A percentile compares a stretch with the other conserved stretches of the same genome.
Evolutionary conservation across 2,329 filamentous ascomycete species (phyloP).

Genomic region (Aspergillus fructus): DNA sequence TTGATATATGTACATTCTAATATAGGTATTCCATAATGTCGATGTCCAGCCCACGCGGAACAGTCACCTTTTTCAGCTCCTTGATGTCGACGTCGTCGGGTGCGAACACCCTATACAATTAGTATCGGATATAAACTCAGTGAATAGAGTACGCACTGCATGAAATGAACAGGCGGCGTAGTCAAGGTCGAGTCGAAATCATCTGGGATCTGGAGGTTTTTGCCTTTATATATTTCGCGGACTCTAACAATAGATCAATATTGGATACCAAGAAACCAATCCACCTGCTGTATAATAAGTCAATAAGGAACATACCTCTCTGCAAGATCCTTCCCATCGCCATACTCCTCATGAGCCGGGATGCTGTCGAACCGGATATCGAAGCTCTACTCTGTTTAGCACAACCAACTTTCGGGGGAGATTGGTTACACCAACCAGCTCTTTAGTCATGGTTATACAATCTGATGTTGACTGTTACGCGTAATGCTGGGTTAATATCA

Average conservation of each 20-base stretch:
- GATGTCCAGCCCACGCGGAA: constrained; percentile 4
- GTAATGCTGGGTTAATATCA: not conserved
- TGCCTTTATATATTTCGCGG: constrained; percentile 12
- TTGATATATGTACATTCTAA: not conserved
- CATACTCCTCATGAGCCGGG: constrained; percentile 2
- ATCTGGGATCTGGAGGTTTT: constrained; percentile 17
- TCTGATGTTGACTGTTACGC: not conserved
- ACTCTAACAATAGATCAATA: not conserved
- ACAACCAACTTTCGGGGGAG: not conserved
- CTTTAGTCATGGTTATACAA: not conserved
- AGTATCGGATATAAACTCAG: not conserved
- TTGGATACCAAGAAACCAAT: too few relatives aligned
- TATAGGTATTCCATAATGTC: not conserved
- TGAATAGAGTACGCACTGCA: constrained; percentile 8
- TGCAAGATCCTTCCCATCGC: constrained; percentile 6
- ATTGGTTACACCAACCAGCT: not conserved
- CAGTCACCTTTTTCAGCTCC: constrained; percentile 7
- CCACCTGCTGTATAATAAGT: too few relatives aligned
- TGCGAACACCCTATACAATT: constrained; percentile 5
- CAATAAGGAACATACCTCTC: not conserved
- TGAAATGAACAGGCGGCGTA: constrained; percentile 19
- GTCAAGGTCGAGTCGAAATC: constrained; percentile 21
- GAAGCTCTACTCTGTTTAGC: not conserved
- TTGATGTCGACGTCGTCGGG: constrained; percentile 6
- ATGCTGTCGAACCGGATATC: constrained; percentile 9